phyloP scores from a whole-genome alignment of 305 asterid species.

The Ilex paraguariensis region DNA sequence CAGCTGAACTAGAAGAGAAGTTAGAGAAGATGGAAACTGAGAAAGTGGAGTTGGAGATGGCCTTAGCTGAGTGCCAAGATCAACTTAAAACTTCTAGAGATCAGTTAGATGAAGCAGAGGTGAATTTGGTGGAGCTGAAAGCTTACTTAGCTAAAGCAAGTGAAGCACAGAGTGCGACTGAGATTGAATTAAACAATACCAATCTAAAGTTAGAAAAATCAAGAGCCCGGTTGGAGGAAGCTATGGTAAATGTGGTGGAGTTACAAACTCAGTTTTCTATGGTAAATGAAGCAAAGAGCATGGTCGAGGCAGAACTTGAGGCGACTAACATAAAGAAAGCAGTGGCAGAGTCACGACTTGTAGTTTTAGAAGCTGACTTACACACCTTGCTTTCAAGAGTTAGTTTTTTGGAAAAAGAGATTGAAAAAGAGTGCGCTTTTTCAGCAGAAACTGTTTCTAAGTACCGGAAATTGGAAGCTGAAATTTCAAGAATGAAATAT shows the following conservation, averaged over 20 bases:
- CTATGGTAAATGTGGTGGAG: slow-evolving; percentile 12
- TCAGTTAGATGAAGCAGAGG: slow-evolving; percentile 42
- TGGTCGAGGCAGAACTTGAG: slow-evolving; percentile 14
- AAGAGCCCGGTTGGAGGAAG: slow-evolving; percentile 22
- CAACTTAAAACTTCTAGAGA: slow-evolving; percentile 51
- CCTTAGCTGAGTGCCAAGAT: slow-evolving; percentile 42
- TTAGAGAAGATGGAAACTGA: slow-evolving; percentile 45
- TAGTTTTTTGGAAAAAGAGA: slow-evolving; percentile 35
- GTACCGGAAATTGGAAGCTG: slow-evolving; percentile 38
- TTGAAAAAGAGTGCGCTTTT: slow-evolving; percentile 31
- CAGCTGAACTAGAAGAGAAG: slow-evolving; percentile 53
- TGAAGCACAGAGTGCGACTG: slow-evolving; percentile 40
- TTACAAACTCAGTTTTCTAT: slow-evolving; percentile 13
- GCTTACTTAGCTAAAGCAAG: slow-evolving; percentile 39
- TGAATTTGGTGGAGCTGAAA: slow-evolving; percentile 37
- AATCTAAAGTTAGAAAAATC: slow-evolving; percentile 32
- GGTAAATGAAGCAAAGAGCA: slow-evolving; percentile 6
- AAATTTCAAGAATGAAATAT: slow-evolving; percentile 40
- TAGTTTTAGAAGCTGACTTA: slow-evolving; percentile 33
- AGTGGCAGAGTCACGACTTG: slow-evolving; percentile 42
- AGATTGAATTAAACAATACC: slow-evolving; percentile 33
- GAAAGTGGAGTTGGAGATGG: slow-evolving; percentile 49
- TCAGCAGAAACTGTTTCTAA: slow-evolving; percentile 43
- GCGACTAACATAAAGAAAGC: slow-evolving; percentile 26
- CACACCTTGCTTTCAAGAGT: slow-evolving; percentile 34